Evolutionary conservation across 1,284 basidiomycete species (phyloP), one percentile per base, ranked within the genome.

Genomic region (Volvariella volvacea): DNA sequence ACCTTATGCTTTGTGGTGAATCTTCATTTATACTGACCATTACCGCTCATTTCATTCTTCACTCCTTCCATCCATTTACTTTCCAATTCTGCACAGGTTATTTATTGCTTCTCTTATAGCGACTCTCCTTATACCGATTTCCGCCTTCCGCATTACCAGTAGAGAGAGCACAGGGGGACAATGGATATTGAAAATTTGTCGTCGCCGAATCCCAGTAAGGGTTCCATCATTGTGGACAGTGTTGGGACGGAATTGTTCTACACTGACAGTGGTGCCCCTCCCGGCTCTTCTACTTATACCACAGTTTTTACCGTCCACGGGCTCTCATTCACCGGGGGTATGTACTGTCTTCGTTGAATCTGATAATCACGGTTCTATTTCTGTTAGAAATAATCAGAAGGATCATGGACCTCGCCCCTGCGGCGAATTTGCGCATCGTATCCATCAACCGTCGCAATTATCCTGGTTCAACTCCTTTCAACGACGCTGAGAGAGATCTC

Each of bases 351-450:
- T 17, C 12, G 10, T 6, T 38, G 0, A 2, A 3, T 10, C 30
- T 3, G 20, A n/a, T 15, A 4, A 19, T 17, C 10, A 21, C 4
- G 25, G 25, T 2, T 22, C n/a, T 2, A 31, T 40, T 12, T 33
- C 22, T 21, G 2, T 10, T 17, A 58, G 67, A 65, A 19, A 63
- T 66, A 0, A 65, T 70, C 48, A 66, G 70, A 55, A 65, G 63
- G 44, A 63, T 72, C 19, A 54, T 67, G 16, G 67, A 70, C 42
- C 55, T 67, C 1, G 59, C 61, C 0, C 62, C 64, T 0, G 54
- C 57, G 0, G 50, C 52, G 21, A 49, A 50, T n/a, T 37, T 54
- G 12, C 54, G 60, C 2, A 44, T 61, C 21, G 52, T 63, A 4
- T 55, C 55, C 8, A 34, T 56, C 8, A 59, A 55, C 41, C 55